Base-by-base conservation (phyloP, 83 land plant genomes). In the Picea abies region DNA sequence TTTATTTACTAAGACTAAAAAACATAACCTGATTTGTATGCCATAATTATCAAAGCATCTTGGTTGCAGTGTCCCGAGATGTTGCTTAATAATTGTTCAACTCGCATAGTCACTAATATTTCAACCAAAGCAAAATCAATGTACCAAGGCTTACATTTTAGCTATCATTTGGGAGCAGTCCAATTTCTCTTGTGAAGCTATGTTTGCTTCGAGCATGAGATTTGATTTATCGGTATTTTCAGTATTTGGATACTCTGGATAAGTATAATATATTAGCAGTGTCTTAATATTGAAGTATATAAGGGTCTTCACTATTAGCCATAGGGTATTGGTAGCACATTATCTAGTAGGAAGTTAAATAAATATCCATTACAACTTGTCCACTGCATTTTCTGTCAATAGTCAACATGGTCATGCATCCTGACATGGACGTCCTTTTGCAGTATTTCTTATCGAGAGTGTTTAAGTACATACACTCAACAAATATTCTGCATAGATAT, bases 401-500 rank as follows among this genome's bases (percentile, higher is more conserved):
- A 69, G 26, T 69, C 4, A 41, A 5, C 4, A 69, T 69, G 72
- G 29, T 14, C 20, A 69, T 69, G 19, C 37, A 69, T 71, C 25
- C 20, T 71, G 52, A 71, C 47, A 71, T 71, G 8, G 52, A 71
- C 22, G 35, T 65, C 65, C 64, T 81, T 81, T 77, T 86, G 82
- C 86, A 86, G 88, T 86, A 83, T 44, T 86, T 86, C 64, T 72
- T 83, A 4, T 83, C 83, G 5, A 76, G 88, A 64, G 88, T 86
- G 7, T 47, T 86, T 22, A 86, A 86, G 86, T 86, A 86, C 77
- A 77, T 86, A n/a, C 88, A 83, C 67, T 83, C 88, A 26, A 86
- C 85, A 79, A 83, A 80, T 76, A 85, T 86, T 29, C 37, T 86
- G 17, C 88, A 83, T 67, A 86, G 88, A 23, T 85, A 86, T 80